A percentile compares a stretch with the other conserved stretches of the same genome.
These are phyloP conservation scores for Lachnellula cervina DNA, from an alignment of 2,329 filamentous ascomycete genomes.

Conservation along the genomic window DNA sequence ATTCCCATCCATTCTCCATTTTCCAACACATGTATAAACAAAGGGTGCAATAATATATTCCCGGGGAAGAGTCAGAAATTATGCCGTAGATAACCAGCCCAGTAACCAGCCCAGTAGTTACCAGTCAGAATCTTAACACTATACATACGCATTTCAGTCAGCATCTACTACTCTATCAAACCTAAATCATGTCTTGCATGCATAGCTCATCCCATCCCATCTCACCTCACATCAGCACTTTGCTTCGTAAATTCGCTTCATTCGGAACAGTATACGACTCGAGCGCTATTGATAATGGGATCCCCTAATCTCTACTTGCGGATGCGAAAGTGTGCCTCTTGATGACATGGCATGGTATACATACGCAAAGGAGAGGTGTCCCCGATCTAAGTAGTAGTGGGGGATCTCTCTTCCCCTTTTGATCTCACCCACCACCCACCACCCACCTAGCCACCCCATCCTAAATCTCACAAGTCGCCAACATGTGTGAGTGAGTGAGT, in stretches of 20 bases:
- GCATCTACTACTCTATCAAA: not conserved
- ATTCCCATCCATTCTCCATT: not conserved
- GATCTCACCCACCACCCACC: not conserved
- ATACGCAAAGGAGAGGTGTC: no score
- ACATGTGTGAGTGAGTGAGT: no score
- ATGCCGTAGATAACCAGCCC: no score
- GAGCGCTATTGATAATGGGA: not conserved
- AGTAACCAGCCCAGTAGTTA: no score
- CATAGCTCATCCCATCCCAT: not conserved
- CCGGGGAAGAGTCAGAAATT: no score
- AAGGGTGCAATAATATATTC: not conserved
- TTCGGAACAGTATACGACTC: not conserved
- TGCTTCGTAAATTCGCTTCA: not conserved
- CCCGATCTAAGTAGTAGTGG: no score
- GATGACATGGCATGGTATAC: no score
- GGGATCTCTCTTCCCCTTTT: not conserved
- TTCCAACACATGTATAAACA: not conserved
- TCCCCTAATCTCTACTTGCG: no score
- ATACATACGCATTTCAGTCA: no score
- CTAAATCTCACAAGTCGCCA: rapidly evolving
- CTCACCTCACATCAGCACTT: not conserved
- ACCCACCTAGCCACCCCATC: not conserved
- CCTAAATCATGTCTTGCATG: not conserved
- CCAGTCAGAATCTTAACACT: not conserved
- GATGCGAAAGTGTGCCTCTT: no score